Percentiles rank a stretch among this genome's conserved stretches.
Conservation (phyloP, 169 alveolate species). For the Perkinsus marinus region DNA sequence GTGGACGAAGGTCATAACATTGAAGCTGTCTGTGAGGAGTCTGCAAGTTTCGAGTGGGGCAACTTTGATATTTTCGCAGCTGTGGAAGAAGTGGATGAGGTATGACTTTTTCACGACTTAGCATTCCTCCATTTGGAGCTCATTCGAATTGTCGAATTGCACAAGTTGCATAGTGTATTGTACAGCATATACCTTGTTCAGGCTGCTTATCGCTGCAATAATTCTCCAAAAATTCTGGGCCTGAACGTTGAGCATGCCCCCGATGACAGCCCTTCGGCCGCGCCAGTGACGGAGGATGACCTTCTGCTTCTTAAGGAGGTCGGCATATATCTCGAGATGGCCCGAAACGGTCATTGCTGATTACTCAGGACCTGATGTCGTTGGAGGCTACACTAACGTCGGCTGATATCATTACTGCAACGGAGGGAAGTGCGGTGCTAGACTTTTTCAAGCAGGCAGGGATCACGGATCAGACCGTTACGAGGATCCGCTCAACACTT, state of each 20-base stretch:
- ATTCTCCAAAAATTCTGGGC: not conserved
- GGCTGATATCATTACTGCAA: not conserved
- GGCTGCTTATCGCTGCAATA: not conserved
- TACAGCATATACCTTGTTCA: not conserved
- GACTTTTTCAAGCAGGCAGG: constrained; percentile 2
- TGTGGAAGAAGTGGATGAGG: not conserved
- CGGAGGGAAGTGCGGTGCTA: not conserved
- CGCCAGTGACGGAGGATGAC: not conserved
- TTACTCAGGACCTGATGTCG: not conserved
- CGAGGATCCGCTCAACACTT: not conserved
- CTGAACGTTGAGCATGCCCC: not conserved
- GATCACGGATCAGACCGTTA: not conserved
- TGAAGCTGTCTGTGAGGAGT: constrained; percentile 34
- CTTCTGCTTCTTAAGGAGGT: not conserved
- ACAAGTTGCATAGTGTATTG: too few relatives aligned
- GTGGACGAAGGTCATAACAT: constrained; percentile 91
- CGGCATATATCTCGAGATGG: not conserved
- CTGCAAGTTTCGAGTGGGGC: not conserved
- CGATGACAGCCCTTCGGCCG: not conserved
- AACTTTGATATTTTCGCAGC: not conserved
- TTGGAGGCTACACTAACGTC: not conserved
- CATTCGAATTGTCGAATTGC: too few relatives aligned
- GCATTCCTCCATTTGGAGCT: not conserved
- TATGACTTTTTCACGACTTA: not conserved
- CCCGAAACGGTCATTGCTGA: not conserved